These are phyloP conservation scores for Ceratocystis papillata DNA, from an alignment of 2,329 filamentous ascomycete genomes.

Conservation along the genomic window DNA sequence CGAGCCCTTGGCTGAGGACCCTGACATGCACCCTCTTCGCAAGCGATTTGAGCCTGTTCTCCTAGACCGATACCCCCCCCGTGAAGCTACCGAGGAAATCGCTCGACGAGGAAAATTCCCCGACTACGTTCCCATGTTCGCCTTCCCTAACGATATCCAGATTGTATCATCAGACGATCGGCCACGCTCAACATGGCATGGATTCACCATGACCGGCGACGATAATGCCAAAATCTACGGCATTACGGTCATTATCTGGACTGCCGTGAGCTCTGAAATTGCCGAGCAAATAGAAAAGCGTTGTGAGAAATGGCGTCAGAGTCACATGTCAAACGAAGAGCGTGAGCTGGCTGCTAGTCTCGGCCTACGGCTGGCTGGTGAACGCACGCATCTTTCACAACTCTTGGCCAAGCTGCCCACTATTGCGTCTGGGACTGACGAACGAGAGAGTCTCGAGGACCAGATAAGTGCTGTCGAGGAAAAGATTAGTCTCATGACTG, in stretches of 20 bases:
- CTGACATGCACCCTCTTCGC: constrained; percentile 91
- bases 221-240: constrained; percentile 89
- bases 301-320: constrained; percentile 75
- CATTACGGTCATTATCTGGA: constrained; percentile 86
- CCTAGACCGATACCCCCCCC: constrained; percentile 83
- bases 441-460: constrained; percentile 77
- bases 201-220: constrained; percentile 92
- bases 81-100: constrained; percentile 67
- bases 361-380: constrained; percentile 73
- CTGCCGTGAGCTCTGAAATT: constrained; percentile 67
- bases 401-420: constrained; percentile 73
- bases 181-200: constrained; percentile 95
- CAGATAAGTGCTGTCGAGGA: constrained; percentile 93
- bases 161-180: constrained; percentile 92
- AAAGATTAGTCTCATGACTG: constrained; percentile 93
- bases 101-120: constrained; percentile 77
- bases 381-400: constrained; percentile 81
- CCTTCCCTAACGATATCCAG: constrained; percentile 94
- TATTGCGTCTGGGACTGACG: constrained; percentile 66
- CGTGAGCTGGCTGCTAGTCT: constrained; percentile 84
- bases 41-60: constrained; percentile 92
- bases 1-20: constrained; percentile 77
- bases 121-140: constrained; percentile 98
- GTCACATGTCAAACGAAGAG: constrained; percentile 82
- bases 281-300: constrained; percentile 74